Base-by-base conservation (phyloP, 306 rosid species). In the Psophocarpus tetragonolobus region DNA sequence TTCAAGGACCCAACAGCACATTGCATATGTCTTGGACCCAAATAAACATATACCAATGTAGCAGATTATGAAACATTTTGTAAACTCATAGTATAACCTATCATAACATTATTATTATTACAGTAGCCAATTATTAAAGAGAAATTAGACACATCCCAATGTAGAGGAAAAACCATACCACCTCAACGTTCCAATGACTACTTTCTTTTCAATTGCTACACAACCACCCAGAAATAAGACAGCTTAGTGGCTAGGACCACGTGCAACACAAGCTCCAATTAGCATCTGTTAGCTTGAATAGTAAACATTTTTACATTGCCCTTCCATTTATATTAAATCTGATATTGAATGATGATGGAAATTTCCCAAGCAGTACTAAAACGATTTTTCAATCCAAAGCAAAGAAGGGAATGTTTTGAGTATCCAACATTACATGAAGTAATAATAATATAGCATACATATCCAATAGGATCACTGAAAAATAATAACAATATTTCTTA, bases 231-330 rank as follows among this genome's bases (percentile, higher is more conserved):
- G 12, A 69, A 51, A 62, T 18, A 69, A 42, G 38, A 50, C 30
- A 48, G 53, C 44, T 61, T 50, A 56, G 58, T 69, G 68, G 27
- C 67, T 70, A 56, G 44, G 27, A 71, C n/a, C 4, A 21, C 39
- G 38, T 62, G 73, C 77, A 76, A 29, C 68, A 66, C 21, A 76
- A 51, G 29, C 78, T 63, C 21, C 8, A 12, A 70, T 56, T 11
- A 8, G 23, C 47, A 76, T 35, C 61, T 17, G 29, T 11, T 42
- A 62, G n/a, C 62, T 38, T 39, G 32, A 61, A 50, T 42, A 35
- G 32, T n/a, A 48, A 48, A 64, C 64, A 4, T 23, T 18, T 13
- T 70, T 56, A 26, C 18, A 24, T 26, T 50, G 12, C 5, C 47
- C 20, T 54, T 45, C 35, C 15, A 63, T n/a, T 44, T 12, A 41